Conservation (phyloP, 208 protist genomes). For the Leishmania major region DNA sequence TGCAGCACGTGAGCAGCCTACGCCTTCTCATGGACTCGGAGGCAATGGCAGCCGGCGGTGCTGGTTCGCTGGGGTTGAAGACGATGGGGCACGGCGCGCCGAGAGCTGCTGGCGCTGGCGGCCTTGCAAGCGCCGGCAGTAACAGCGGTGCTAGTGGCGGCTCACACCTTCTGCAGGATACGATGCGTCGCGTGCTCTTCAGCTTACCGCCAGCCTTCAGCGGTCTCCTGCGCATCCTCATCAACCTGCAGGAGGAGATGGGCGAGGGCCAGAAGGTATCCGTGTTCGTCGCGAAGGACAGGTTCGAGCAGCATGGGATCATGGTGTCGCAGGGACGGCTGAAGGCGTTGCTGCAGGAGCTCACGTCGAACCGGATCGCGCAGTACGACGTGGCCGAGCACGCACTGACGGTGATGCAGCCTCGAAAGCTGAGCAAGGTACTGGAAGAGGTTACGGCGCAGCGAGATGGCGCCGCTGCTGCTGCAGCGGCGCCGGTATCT, state of each 20-base stretch:
- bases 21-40: slow-evolving; percentile 64
- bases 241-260: slow-evolving; percentile 62
- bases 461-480: slow-evolving; percentile 21
- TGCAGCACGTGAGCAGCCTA: slow-evolving; percentile 43
- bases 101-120: not conserved
- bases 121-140: not conserved
- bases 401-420: slow-evolving; percentile 75
- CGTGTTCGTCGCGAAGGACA: slow-evolving; percentile 52
- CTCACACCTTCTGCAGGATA: slow-evolving; percentile 72
- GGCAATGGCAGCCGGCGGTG: slow-evolving; percentile 29
- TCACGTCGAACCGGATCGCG: slow-evolving; percentile 85
- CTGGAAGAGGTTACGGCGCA: slow-evolving; percentile 70
- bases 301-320: slow-evolving; percentile 59
- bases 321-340: slow-evolving; percentile 75
- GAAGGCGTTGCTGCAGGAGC: slow-evolving; percentile 71
- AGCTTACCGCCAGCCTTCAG: slow-evolving; percentile 72
- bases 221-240: slow-evolving; percentile 60
- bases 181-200: slow-evolving; percentile 75
- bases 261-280: slow-evolving; percentile 71
- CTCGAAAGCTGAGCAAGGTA: slow-evolving; percentile 49
- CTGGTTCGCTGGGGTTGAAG: not conserved
- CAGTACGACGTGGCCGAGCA: slow-evolving; percentile 77
- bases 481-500: not conserved
- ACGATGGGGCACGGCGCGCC: slow-evolving; percentile 8
- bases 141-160: not conserved